Evolutionary conservation across 345 rosid species (phyloP).

Genomic region (Corymbia maculata): DNA sequence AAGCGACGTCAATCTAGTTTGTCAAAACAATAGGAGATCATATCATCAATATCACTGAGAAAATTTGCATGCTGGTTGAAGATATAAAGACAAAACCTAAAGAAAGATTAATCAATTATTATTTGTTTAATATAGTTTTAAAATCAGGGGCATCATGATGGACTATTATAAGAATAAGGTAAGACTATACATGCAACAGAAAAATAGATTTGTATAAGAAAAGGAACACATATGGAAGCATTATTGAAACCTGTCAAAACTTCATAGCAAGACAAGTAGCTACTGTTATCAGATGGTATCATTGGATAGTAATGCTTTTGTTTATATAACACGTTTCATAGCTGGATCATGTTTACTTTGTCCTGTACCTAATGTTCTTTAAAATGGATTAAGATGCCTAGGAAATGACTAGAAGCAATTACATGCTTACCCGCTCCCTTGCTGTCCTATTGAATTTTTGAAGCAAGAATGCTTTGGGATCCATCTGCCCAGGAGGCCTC

Average conservation of each 20-base stretch:
- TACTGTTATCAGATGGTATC: neutral
- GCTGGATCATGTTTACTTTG: neutral
- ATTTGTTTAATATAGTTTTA: neutral
- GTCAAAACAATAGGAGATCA: neutral
- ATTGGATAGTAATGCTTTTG: neutral
- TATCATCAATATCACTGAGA: neutral
- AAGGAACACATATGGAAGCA: neutral
- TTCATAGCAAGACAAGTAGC: neutral
- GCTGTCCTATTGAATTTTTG: conserved; percentile 67
- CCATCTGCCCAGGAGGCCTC: conserved; percentile 94
- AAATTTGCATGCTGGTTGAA: neutral
- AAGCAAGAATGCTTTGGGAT: conserved; percentile 87
- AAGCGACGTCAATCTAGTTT: conserved; percentile 56
- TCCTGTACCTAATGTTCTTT: neutral
- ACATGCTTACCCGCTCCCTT: conserved; percentile 46
- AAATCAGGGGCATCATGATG: neutral
- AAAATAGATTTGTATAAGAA: neutral
- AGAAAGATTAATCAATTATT: neutral
- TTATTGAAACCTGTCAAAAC: neutral
- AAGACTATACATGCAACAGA: neutral
- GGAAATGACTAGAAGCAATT: neutral
- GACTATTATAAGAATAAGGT: neutral
- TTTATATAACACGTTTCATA: neutral
- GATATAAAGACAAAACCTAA: neutral
- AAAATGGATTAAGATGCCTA: neutral